phyloP scores from a whole-genome alignment of 768 basidiomycete species.

The Steccherinum ochraceum region DNA sequence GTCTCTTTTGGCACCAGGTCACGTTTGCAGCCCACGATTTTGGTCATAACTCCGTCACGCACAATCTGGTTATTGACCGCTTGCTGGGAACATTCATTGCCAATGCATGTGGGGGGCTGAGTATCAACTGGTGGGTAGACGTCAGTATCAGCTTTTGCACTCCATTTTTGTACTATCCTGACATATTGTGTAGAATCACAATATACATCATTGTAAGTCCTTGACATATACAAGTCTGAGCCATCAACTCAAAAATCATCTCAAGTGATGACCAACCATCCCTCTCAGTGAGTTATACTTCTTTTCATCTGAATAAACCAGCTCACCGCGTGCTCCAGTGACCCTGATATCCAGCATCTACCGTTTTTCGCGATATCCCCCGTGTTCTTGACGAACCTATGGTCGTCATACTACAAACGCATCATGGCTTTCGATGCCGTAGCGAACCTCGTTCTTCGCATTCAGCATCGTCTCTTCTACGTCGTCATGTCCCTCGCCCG shows the following conservation, averaged over 20 bases:
- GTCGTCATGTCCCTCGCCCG: constrained; percentile 83
- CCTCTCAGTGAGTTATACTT: constrained; percentile 66
- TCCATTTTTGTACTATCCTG: constrained; percentile 2
- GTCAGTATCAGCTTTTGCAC: constrained; percentile 46
- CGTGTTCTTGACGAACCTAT: constrained; percentile 77
- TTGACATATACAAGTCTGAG: constrained; percentile 3
- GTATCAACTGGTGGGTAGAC: constrained; percentile 97
- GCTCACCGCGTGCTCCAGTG: constrained; percentile 34
- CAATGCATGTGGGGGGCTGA: constrained; percentile 86
- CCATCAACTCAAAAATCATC: too few species aligned
- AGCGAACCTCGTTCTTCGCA: constrained; percentile 53
- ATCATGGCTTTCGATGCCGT: constrained; percentile 73
- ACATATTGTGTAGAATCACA: constrained; percentile 62
- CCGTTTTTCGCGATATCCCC: constrained; percentile 95
- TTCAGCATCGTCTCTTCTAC: constrained; percentile 94
- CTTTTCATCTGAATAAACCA: not conserved
- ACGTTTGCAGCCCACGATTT: constrained; percentile 91
- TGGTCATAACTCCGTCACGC: constrained; percentile 92
- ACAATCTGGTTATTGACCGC: constrained; percentile 77
- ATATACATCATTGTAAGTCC: constrained; percentile 87
- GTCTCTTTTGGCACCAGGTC: constrained; percentile 92
- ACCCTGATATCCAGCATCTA: constrained; percentile 81
- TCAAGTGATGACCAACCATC: constrained; percentile 95
- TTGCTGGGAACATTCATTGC: constrained; percentile 75
- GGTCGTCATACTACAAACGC: constrained; percentile 93